phyloP scores from a whole-genome alignment of 2,329 filamentous ascomycete genomes.

The Aspergillus hortae region DNA sequence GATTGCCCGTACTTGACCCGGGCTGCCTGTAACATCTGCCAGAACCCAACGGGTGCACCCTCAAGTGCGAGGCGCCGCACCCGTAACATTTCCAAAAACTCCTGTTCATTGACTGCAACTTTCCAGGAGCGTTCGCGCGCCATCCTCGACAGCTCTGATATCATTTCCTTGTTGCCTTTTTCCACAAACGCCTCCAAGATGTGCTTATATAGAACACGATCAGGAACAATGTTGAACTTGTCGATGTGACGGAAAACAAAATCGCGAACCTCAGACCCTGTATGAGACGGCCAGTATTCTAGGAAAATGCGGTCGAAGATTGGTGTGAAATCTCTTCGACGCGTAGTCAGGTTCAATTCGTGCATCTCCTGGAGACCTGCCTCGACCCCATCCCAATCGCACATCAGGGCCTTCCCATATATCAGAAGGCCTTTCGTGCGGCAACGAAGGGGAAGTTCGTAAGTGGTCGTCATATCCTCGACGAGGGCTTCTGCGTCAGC shows the following conservation, averaged over 20 bases:
- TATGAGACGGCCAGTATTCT: slow-evolving; percentile 38
- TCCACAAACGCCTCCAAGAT: slow-evolving; percentile 39
- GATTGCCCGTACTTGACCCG: slow-evolving; percentile 29
- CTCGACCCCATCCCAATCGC: slow-evolving; percentile 40
- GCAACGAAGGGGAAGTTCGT: slow-evolving; percentile 27
- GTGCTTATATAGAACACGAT: slow-evolving; percentile 38
- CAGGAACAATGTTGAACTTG: slow-evolving; percentile 34
- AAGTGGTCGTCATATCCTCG: slow-evolving; percentile 30
- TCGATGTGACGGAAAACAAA: slow-evolving; percentile 35
- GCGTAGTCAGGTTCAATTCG: slow-evolving; percentile 26
- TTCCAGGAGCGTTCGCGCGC: slow-evolving; percentile 32
- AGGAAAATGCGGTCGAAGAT: slow-evolving; percentile 40
- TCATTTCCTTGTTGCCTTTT: slow-evolving; percentile 31
- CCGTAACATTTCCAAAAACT: slow-evolving; percentile 32
- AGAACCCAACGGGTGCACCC: slow-evolving; percentile 34
- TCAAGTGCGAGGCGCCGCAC: slow-evolving; percentile 32
- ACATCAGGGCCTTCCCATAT: slow-evolving; percentile 33
- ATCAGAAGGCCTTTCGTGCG: slow-evolving; percentile 37
- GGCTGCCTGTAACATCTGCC: slow-evolving; percentile 40
- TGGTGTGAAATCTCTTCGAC: slow-evolving; percentile 26
- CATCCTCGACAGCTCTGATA: slow-evolving; percentile 29
- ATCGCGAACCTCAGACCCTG: slow-evolving; percentile 29
- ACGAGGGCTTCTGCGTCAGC: slow-evolving; percentile 35
- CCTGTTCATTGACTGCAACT: slow-evolving; percentile 25
- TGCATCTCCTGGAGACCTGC: slow-evolving; percentile 38